A percentile compares a stretch with the other conserved stretches of the same genome.
phyloP scores from a whole-genome alignment of 2,329 filamentous ascomycete genomes.

The Xylariaceae sp. region DNA sequence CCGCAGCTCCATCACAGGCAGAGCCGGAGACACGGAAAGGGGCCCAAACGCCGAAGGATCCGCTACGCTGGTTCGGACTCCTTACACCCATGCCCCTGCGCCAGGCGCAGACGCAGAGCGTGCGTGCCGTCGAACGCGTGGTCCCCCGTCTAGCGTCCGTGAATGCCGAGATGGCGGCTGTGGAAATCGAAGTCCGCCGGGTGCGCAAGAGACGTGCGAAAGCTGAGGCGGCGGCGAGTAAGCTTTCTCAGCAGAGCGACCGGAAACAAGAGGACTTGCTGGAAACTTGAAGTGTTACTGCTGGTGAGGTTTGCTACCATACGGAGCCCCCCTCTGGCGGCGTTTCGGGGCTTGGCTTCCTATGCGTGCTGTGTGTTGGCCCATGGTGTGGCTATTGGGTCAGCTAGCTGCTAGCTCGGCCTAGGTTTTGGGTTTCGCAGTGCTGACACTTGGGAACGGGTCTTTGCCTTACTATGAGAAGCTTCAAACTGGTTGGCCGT shows the following conservation, averaged over 20 bases:
- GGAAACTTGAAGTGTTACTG: not conserved
- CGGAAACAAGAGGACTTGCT: not conserved
- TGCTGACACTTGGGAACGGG: not conserved
- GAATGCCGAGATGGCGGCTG: constrained; percentile 55
- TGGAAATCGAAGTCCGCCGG: constrained; percentile 66
- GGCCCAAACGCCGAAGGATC: constrained; percentile 40
- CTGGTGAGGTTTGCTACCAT: not conserved
- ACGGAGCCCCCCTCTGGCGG: not conserved
- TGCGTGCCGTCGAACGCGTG: constrained; percentile 52
- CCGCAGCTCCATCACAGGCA: not conserved
- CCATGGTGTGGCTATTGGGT: too few relatives aligned
- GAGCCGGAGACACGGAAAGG: constrained; percentile 13
- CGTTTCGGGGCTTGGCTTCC: too few relatives aligned
- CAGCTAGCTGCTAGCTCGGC: too few relatives aligned
- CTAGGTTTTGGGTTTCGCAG: not conserved
- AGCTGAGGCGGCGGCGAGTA: constrained; percentile 35
- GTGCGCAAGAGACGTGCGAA: constrained; percentile 53
- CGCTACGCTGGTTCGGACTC: constrained; percentile 56
- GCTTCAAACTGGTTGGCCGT: not conserved
- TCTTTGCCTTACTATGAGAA: not conserved
- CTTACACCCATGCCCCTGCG: constrained; percentile 50
- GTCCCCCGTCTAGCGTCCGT: constrained; percentile 56
- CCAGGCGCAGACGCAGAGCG: constrained; percentile 56
- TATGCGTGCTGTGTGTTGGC: too few relatives aligned
- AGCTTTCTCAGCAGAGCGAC: constrained; percentile 12